Conservation (phyloP, 2,329 filamentous ascomycete genomes). For the Diaporthe citri region DNA sequence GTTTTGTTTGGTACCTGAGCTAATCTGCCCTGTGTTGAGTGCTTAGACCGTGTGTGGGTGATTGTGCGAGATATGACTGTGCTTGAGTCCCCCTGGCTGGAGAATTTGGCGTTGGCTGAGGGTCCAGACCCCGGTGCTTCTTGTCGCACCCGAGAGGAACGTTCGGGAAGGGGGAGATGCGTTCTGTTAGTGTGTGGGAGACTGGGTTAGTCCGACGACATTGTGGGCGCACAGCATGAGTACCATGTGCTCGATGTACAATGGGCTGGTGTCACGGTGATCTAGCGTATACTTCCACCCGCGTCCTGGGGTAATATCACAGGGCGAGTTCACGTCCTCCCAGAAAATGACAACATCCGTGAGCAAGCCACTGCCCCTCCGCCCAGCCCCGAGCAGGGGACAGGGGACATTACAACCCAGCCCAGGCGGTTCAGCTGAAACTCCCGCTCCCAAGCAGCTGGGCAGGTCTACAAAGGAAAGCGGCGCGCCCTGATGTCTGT, state of each 20-base stretch:
- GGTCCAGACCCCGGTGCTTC: constrained; percentile 1
- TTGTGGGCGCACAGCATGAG: constrained; percentile 34
- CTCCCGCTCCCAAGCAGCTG: not conserved
- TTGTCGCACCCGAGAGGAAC: constrained; percentile 31
- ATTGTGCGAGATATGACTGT: constrained; percentile 18
- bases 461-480: not conserved
- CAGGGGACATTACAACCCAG: not conserved
- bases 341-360: not conserved
- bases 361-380: not conserved
- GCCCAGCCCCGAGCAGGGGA: not conserved
- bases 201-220: constrained; percentile 7
- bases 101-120: constrained; percentile 5
- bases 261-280: constrained; percentile 9
- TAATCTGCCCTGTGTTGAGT: constrained; percentile 4
- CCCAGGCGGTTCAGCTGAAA: constrained; percentile 21
- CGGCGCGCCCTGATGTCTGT: not conserved
- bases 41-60: constrained; percentile 10
- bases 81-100: not conserved
- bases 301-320: not conserved
- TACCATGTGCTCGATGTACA: constrained; percentile 27
- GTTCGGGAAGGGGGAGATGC: not conserved
- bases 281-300: not conserved
- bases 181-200: not conserved
- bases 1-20: constrained; percentile 7
- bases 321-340: not conserved